Percentiles rank a stretch among this genome's conserved stretches.
phyloP scores from a whole-genome alignment of 2,329 filamentous ascomycete genomes.

The Alternaria atra region DNA sequence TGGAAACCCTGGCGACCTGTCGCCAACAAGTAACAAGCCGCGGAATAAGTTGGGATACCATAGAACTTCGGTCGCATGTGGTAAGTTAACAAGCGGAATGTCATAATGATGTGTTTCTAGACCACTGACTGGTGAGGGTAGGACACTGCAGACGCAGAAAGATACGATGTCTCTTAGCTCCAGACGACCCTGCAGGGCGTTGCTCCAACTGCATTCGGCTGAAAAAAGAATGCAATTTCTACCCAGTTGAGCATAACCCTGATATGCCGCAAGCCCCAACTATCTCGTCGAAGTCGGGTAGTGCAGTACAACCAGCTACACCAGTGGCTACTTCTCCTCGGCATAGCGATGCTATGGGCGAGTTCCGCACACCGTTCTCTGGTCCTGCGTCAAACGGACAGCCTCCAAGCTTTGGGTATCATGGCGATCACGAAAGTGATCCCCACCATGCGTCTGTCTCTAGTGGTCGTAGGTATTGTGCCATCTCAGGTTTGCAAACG shows the following conservation, averaged over 20 bases:
- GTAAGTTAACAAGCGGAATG: slow-evolving; percentile 67
- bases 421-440: slow-evolving; percentile 40
- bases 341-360: slow-evolving; percentile 44
- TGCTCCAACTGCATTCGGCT: slow-evolving; percentile 93
- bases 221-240: slow-evolving; percentile 94
- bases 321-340: slow-evolving; percentile 61
- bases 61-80: slow-evolving; percentile 91
- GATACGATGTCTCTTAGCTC: slow-evolving; percentile 85
- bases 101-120: background rate
- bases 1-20: slow-evolving; percentile 53
- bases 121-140: slow-evolving; percentile 53
- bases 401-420: slow-evolving; percentile 35
- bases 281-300: slow-evolving; percentile 56
- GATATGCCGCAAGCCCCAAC: slow-evolving; percentile 57
- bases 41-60: slow-evolving; percentile 96
- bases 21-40: slow-evolving; percentile 68
- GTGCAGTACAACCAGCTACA: slow-evolving; percentile 53
- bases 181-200: slow-evolving; percentile 75
- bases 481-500: background rate
- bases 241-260: slow-evolving; percentile 80
- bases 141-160: slow-evolving; percentile 92
- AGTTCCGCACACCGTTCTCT: slow-evolving; percentile 42
- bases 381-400: slow-evolving; percentile 22
- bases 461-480: slow-evolving; percentile 37
- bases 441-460: slow-evolving; percentile 32